Conservation (phyloP, 208 protist genomes). For the Acanthamoeba lenticulata region DNA sequence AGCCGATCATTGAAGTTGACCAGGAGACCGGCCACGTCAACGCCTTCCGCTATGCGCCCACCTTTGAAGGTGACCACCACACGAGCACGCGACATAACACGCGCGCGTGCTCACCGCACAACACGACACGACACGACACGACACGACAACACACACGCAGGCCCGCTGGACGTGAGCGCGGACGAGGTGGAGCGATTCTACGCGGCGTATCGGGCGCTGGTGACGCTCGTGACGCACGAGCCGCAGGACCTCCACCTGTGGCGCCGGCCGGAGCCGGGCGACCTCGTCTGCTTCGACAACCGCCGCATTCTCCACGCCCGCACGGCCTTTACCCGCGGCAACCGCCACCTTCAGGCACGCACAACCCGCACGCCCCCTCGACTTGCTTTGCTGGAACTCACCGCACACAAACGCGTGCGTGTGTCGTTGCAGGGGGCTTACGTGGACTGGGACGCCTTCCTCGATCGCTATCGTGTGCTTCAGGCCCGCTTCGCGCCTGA, state of each 20-base stretch:
- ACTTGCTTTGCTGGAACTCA: not conserved
- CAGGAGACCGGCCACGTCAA: not conserved
- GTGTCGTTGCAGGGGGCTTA: constrained; percentile 13
- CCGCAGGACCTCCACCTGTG: constrained; percentile 37
- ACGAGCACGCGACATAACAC: not conserved
- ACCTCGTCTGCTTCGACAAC: constrained; percentile 68
- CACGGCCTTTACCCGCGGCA: constrained; percentile 57
- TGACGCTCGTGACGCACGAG: not conserved
- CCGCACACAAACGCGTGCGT: not conserved
- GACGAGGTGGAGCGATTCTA: constrained; percentile 51
- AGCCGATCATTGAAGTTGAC: constrained; percentile 37
- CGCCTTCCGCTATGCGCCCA: constrained; percentile 43
- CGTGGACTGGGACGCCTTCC: constrained; percentile 65
- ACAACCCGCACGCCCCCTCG: not conserved
- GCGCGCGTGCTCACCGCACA: not conserved
- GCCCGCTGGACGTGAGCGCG: constrained; percentile 4
- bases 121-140: not conserved
- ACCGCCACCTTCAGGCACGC: constrained; percentile 52
- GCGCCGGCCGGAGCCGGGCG: constrained; percentile 1
- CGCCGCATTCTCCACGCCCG: constrained; percentile 68
- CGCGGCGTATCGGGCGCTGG: constrained; percentile 27
- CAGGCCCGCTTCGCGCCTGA: not conserved
- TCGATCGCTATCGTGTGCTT: constrained; percentile 47
- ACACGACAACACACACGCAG: not conserved
- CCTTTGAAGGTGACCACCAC: constrained; percentile 6